Evolutionary conservation across 768 basidiomycete species (phyloP), one percentile per base, ranked within the genome.

Genomic region (Termitomyces heimii): DNA sequence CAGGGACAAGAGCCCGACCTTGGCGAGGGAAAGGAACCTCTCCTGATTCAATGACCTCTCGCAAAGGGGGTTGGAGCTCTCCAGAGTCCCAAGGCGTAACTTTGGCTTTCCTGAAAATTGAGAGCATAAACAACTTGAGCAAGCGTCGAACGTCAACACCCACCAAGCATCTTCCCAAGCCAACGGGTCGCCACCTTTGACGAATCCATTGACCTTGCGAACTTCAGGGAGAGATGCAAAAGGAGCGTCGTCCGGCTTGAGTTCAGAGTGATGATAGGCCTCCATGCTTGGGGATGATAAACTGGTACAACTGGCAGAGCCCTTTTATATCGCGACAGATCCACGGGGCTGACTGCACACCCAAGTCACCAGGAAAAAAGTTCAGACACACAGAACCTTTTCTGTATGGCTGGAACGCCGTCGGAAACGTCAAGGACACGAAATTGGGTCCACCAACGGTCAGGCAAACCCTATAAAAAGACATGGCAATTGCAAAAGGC

Each of bases 21-120:
- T 57, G 44, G 24, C 43, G 58, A 31, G 85, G 81, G 44, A 81
- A 72, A 0, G 74, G 66, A 16, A 84, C 62, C 31, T 72, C 68
- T 16, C 71, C 71, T 1, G 77, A 76, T 47, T 79, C 71, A 26
- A 88, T 64, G 1, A 84, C 66, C 49, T 83, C 81, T 26, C 66
- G 68, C 54, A 88, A 70, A 1, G 85, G 76, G 6, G 82, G 84
- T 60, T 88, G 86, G 4, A 73, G 63, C 6, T 71, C 67, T 3
- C 84, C 80, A 6, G 66, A 64, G 62, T 55, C 54, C 54, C 54
- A 55, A 12, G 54, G 54, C 4, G 54, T 49, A 26, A 82, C 57
- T 0, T 73, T 70, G 2, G 68, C 61, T 62, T 80, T 70, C 82
- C 83, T 81, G 56, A 14, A 28, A 20, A 34, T 35, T 13, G n/a